Conservation (phyloP, 116 monocot species). For the Dioscorea cayenensis region DNA sequence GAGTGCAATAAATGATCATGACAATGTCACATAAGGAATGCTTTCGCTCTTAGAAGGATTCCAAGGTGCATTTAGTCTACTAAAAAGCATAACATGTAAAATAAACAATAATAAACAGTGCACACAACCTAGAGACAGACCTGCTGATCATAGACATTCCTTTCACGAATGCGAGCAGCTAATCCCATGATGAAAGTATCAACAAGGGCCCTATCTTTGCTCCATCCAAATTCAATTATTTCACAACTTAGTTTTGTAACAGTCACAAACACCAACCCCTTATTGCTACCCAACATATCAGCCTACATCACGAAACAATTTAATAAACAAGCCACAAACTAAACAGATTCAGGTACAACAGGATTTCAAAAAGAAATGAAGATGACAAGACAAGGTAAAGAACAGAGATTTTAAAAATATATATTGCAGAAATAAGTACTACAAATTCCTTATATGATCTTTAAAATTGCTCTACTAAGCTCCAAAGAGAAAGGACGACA, state of each 20-base stretch:
- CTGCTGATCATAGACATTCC: conserved; percentile 91
- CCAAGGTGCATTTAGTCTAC: no score
- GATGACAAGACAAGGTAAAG: neutral
- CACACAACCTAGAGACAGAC: conserved; percentile 16
- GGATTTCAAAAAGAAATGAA: neutral
- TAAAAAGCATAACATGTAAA: no score
- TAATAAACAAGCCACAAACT: neutral
- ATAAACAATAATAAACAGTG: neutral
- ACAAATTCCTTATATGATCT: neutral
- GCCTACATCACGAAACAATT: conserved; percentile 38
- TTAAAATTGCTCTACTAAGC: no score
- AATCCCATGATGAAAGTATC: conserved; percentile 99
- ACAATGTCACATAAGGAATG: no score
- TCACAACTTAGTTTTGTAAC: conserved; percentile 87
- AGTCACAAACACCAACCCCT: conserved; percentile 74
- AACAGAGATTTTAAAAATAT: no score
- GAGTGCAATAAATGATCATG: no score
- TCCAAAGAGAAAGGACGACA: no score
- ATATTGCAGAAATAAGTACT: no score
- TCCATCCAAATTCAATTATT: conserved; percentile 99
- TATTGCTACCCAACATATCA: conserved; percentile 70
- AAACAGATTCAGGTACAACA: neutral
- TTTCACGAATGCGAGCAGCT: conserved; percentile 84
- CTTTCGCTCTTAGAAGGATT: no score
- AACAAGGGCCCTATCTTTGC: conserved; percentile 88